These are phyloP conservation scores for Terfezia claveryi DNA, from an alignment of 495 filamentous ascomycete genomes.

Conservation along the genomic window DNA sequence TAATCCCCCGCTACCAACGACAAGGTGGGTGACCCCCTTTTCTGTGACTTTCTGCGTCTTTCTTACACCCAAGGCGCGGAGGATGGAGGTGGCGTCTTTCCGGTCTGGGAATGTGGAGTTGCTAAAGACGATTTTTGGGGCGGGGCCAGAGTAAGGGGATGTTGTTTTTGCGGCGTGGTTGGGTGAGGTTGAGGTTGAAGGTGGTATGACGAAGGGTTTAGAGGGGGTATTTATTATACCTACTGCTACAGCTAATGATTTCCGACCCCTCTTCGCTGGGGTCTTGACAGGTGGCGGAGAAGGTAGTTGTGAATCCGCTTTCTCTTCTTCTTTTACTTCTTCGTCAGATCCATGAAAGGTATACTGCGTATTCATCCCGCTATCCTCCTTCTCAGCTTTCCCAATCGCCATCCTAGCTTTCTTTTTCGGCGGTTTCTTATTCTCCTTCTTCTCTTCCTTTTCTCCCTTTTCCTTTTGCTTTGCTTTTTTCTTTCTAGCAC, in stretches of 20 bases:
- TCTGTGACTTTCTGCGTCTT: neutral
- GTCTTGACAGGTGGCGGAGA: neutral
- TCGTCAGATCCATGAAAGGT: neutral
- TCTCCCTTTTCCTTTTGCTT: neutral
- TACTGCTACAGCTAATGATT: neutral
- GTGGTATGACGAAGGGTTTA: neutral
- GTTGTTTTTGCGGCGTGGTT: too few species aligned
- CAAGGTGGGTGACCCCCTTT: neutral
- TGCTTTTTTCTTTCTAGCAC: too few species aligned
- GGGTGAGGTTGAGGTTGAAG: too few species aligned
- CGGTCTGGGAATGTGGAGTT: neutral
- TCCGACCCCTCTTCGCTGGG: neutral
- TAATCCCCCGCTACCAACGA: neutral
- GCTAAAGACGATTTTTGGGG: neutral
- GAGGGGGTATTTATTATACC: neutral
- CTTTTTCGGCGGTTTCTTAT: neutral
- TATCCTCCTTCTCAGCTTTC: neutral
- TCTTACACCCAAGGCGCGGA: neutral
- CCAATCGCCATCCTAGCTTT: neutral
- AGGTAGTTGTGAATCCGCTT: neutral
- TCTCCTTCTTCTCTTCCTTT: neutral
- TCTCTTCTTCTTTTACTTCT: neutral
- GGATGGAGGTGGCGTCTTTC: neutral
- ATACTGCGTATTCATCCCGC: neutral
- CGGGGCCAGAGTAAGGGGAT: neutral